Conservation (phyloP, 305 asterid genomes). For the Solanum hybrid region DNA sequence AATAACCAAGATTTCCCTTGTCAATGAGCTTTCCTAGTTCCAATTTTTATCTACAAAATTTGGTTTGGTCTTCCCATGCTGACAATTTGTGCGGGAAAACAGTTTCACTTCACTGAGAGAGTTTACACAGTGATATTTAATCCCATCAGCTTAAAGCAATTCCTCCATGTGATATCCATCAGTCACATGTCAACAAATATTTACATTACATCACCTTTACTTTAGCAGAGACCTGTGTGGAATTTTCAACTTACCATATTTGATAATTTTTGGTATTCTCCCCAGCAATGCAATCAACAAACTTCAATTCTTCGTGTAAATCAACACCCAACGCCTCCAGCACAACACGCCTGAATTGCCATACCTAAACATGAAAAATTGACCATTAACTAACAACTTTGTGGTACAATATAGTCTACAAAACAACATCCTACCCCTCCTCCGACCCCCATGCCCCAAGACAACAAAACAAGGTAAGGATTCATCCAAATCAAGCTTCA, state of each 20-base stretch:
- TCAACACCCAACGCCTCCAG: conserved; percentile 60
- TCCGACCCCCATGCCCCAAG: background rate
- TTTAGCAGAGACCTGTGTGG: background rate
- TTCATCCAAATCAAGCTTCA: background rate
- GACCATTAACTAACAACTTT: background rate
- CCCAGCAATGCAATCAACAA: conserved; percentile 46
- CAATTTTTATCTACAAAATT: background rate
- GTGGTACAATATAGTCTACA: conserved; percentile 6
- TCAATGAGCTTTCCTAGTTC: background rate
- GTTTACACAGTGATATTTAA: background rate
- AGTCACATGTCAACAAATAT: background rate
- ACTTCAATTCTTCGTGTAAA: conserved; percentile 64
- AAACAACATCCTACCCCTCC: background rate
- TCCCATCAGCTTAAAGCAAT: background rate
- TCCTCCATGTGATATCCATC: background rate
- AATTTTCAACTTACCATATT: conserved; percentile 47
- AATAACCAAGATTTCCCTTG: background rate
- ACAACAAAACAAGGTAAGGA: background rate
- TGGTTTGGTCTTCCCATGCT: background rate
- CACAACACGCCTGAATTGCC: conserved; percentile 90
- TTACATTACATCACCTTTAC: background rate
- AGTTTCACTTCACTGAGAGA: background rate
- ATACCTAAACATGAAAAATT: conserved; percentile 36
- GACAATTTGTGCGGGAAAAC: background rate
- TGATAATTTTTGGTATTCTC: conserved; percentile 82